phyloP scores from a whole-genome alignment of 495 filamentous ascomycete genomes.

The Cryomyces minteri region DNA sequence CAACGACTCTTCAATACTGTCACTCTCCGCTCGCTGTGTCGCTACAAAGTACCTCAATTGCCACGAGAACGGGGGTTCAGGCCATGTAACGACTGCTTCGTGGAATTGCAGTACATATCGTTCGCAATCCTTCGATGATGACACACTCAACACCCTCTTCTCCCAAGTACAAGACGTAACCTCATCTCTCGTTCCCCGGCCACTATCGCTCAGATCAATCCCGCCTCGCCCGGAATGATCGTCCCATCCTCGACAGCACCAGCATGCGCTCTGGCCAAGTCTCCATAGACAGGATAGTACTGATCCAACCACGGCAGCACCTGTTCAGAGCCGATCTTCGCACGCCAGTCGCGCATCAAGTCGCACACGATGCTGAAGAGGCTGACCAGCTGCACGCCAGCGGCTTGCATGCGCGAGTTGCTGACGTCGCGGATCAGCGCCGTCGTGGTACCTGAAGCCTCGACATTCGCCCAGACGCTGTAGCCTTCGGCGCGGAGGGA shows the following conservation, averaged over 20 bases:
- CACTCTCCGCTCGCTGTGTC: too few species aligned
- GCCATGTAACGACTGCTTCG: too few species aligned
- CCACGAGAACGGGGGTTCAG: too few species aligned
- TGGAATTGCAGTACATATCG: too few species aligned
- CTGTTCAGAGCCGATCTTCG: constrained; percentile 41
- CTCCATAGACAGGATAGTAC: constrained; percentile 29
- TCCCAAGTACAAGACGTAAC: too few species aligned
- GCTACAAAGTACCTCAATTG: too few species aligned
- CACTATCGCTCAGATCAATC: not conserved
- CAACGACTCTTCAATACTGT: too few species aligned
- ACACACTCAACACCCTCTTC: too few species aligned
- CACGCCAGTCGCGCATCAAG: constrained; percentile 65
- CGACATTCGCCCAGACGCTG: constrained; percentile 59
- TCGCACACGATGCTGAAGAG: constrained; percentile 52
- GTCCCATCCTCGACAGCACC: constrained; percentile 30
- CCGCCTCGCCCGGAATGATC: constrained; percentile 26
- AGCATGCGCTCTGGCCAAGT: constrained; percentile 29
- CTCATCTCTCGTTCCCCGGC: too few species aligned
- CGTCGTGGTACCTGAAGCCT: constrained; percentile 48
- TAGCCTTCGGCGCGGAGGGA: constrained; percentile 55
- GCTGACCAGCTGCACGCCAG: constrained; percentile 44
- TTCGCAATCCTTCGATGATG: too few species aligned
- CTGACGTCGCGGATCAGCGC: constrained; percentile 35
- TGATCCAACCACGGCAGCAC: constrained; percentile 48
- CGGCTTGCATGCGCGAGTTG: constrained; percentile 45